phyloP scores from a whole-genome alignment of 495 filamentous ascomycete genomes.

The Xylaria telfairii region DNA sequence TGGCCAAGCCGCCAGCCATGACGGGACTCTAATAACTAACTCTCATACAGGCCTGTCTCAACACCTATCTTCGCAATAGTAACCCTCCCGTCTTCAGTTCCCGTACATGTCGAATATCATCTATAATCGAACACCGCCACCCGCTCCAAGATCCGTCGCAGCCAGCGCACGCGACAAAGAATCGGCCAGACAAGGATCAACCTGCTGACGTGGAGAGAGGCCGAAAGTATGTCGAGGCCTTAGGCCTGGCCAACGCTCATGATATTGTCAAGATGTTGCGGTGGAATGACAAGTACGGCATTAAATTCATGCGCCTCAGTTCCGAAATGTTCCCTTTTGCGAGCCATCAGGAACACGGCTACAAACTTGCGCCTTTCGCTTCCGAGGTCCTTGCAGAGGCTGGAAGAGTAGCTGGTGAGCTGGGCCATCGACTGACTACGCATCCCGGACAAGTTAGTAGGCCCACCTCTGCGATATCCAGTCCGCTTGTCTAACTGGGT shows the following conservation, averaged over 20 bases:
- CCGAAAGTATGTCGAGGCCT: slow-evolving; percentile 72
- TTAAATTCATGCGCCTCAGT: slow-evolving; percentile 90
- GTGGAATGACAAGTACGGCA: slow-evolving; percentile 93
- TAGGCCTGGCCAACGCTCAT: slow-evolving; percentile 81
- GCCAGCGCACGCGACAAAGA: slow-evolving; percentile 81
- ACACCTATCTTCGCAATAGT: slow-evolving; percentile 87
- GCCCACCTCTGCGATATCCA: neutral
- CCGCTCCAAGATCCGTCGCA: slow-evolving; percentile 75
- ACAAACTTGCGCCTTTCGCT: slow-evolving; percentile 86
- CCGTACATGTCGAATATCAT: slow-evolving; percentile 87
- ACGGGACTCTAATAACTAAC: slow-evolving; percentile 28
- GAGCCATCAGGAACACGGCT: slow-evolving; percentile 85
- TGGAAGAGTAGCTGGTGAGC: slow-evolving; percentile 76
- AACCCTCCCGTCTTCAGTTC: slow-evolving; percentile 91
- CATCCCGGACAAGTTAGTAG: slow-evolving; percentile 78
- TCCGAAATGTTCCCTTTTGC: slow-evolving; percentile 98
- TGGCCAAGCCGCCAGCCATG: slow-evolving; percentile 13
- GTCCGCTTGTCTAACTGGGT: slow-evolving; percentile 18
- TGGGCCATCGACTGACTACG: slow-evolving; percentile 85
- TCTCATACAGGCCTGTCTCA: slow-evolving; percentile 74
- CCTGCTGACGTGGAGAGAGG: slow-evolving; percentile 66
- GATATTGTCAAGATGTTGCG: slow-evolving; percentile 85
- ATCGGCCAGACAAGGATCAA: slow-evolving; percentile 76
- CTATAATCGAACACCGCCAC: slow-evolving; percentile 87
- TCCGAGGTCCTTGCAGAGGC: slow-evolving; percentile 76